These are phyloP conservation scores for Sphagnum contortum DNA, from an alignment of 225 moss, liverwort and hornwort genomes.

Conservation along the genomic window DNA sequence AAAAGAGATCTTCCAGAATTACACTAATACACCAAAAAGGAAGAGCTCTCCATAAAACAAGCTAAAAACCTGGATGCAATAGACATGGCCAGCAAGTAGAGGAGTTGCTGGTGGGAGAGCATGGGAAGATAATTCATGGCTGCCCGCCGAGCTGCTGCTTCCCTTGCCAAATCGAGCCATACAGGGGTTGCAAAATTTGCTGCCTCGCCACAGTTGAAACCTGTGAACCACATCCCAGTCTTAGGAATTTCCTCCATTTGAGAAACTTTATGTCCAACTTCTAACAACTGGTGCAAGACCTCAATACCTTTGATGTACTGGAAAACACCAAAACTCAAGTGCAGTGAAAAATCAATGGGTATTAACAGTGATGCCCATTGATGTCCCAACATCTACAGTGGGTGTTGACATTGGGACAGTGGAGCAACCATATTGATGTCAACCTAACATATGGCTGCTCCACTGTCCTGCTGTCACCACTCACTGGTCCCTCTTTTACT, in stretches of 20 bases:
- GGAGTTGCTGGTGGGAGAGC: conserved; percentile 97
- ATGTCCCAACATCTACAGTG: too few species aligned
- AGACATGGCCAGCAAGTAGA: conserved; percentile 75
- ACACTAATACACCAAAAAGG: neutral
- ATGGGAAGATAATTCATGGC: conserved; percentile 94
- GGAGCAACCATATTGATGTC: too few species aligned
- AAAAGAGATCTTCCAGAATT: neutral
- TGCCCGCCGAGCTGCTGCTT: conserved; percentile 90
- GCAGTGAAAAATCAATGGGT: too few species aligned
- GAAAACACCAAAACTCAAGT: too few species aligned
- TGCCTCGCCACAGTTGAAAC: conserved; percentile 97
- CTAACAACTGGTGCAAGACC: too few species aligned
- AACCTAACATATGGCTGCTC: too few species aligned
- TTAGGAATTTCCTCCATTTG: neutral
- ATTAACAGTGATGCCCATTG: too few species aligned
- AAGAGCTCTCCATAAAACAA: neutral
- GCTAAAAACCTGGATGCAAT: conserved; percentile 52
- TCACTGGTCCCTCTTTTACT: too few species aligned
- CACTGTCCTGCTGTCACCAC: too few species aligned
- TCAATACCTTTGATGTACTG: too few species aligned
- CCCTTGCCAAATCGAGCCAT: conserved; percentile 87
- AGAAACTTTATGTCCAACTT: too few species aligned
- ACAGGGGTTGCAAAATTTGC: conserved; percentile 96
- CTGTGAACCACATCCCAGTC: conserved; percentile 17
- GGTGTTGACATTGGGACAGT: too few species aligned